Evolutionary conservation across 371 early-diverging fungal genomes (phyloP).

Genomic region (Mortierella sp.): DNA sequence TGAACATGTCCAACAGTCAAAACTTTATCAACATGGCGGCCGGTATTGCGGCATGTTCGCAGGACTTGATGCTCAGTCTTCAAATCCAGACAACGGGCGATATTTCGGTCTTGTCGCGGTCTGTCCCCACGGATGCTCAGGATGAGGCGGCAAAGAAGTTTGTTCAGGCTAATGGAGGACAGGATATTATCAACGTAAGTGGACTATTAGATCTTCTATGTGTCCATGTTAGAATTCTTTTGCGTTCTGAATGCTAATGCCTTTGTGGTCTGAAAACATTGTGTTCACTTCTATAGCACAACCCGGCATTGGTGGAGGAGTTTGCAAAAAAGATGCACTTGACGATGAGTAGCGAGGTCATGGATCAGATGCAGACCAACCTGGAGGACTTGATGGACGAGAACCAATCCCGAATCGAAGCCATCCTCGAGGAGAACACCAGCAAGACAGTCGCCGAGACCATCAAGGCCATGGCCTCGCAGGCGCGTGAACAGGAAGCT

Average conservation of each 20-base stretch:
- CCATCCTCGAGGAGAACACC: constrained; percentile 55
- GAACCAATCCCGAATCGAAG: constrained; percentile 55
- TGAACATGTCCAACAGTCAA: constrained; percentile 63
- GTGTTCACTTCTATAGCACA: constrained; percentile 35
- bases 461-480: constrained; percentile 57
- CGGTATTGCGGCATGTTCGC: constrained; percentile 51
- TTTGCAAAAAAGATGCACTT: constrained; percentile 62
- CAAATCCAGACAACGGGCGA: constrained; percentile 67
- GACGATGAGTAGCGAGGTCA: constrained; percentile 58
- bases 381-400: constrained; percentile 60
- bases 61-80: constrained; percentile 64
- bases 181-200: constrained; percentile 48
- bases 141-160: constrained; percentile 62
- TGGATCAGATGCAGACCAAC: constrained; percentile 61
- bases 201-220: neutral
- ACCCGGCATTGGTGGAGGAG: constrained; percentile 59
- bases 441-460: constrained; percentile 59
- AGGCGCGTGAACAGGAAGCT: constrained; percentile 45
- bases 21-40: constrained; percentile 57
- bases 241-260: neutral
- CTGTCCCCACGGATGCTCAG: constrained; percentile 55
- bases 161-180: constrained; percentile 57
- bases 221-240: neutral
- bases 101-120: constrained; percentile 56
- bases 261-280: neutral